A percentile compares a stretch with the other conserved stretches of the same genome.
phyloP scores from a whole-genome alignment of 1,139 yeast species.

The Geotrichum klebahnii region DNA sequence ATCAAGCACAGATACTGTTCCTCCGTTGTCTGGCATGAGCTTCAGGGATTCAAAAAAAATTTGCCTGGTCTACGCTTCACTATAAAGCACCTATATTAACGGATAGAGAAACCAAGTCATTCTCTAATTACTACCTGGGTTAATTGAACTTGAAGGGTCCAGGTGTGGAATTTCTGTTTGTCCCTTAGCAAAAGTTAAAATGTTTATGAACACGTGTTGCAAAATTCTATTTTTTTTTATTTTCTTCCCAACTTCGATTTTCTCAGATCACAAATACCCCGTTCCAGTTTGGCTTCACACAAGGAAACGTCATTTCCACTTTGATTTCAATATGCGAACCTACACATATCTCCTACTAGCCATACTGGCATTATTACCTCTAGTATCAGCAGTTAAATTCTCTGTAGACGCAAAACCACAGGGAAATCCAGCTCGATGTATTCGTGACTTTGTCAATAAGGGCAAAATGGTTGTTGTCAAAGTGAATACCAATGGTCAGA shows the following conservation, averaged over 20 bases:
- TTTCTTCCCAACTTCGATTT: background rate
- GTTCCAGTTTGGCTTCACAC: background rate
- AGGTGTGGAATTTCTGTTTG: background rate
- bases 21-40: too few species aligned
- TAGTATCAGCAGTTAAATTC: constrained; percentile 37
- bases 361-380: constrained; percentile 23
- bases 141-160: background rate
- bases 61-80: too few species aligned
- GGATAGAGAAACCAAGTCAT: too few species aligned
- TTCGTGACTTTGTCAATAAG: constrained; percentile 82
- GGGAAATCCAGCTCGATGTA: constrained; percentile 54
- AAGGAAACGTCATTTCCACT: background rate
- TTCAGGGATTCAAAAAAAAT: too few species aligned
- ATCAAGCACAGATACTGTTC: too few species aligned
- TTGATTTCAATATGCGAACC: background rate
- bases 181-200: background rate
- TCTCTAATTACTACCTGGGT: too few species aligned
- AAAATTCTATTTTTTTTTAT: background rate
- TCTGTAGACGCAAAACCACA: constrained; percentile 35
- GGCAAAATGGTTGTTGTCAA: constrained; percentile 84
- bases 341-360: constrained; percentile 4
- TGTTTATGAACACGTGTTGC: background rate
- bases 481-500: constrained; percentile 63
- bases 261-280: background rate
- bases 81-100: too few species aligned